Evolutionary conservation across 257 asterid genomes (phyloP).

Genomic region (Solanum lycopersicoides): DNA sequence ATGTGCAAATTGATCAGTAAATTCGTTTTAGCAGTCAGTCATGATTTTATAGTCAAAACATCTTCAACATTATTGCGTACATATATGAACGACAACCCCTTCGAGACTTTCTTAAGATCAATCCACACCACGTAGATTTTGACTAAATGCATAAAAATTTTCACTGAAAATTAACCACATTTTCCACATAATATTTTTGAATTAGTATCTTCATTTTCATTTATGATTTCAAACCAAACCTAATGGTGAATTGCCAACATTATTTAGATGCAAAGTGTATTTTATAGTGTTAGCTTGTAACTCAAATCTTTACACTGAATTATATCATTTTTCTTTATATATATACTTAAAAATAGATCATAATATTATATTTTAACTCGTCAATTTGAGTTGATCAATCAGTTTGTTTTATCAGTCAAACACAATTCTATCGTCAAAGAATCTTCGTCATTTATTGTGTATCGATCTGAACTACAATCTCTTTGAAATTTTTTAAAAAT

Average conservation of each 20-base stretch:
- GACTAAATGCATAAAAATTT: no score
- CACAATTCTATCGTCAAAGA: background rate
- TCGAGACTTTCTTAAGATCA: background rate
- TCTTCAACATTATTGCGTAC: background rate
- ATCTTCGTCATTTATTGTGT: background rate
- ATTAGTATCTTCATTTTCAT: background rate
- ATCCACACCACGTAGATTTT: background rate
- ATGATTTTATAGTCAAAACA: background rate
- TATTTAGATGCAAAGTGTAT: background rate
- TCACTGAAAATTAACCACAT: background rate
- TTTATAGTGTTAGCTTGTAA: background rate
- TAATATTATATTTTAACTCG: no score
- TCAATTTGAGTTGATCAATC: background rate
- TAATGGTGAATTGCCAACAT: background rate
- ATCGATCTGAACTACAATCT: accelerated
- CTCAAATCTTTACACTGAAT: no score
- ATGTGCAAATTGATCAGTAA: background rate
- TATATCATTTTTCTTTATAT: background rate
- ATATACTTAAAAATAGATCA: no score
- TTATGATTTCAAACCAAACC: background rate
- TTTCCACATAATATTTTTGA: background rate
- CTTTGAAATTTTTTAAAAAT: background rate
- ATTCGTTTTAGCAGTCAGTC: accelerated
- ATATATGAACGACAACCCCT: background rate
- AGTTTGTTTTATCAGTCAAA: background rate